Conservation (phyloP, 768 basidiomycete species). For the Russula brevipes region DNA sequence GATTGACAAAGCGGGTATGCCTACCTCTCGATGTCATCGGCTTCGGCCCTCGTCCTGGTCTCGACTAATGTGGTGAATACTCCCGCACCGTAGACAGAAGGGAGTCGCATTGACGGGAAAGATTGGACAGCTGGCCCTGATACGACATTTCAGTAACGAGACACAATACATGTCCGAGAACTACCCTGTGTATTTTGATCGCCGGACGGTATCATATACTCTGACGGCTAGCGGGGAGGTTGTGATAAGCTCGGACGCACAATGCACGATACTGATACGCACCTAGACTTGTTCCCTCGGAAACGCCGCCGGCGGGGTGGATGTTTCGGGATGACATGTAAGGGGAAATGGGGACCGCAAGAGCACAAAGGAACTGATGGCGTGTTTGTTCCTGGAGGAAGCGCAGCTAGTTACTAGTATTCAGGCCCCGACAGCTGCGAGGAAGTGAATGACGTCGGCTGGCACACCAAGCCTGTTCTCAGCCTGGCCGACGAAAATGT, state of each 20-base stretch:
- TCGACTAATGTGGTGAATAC: background rate
- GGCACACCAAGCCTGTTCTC: too few relatives aligned
- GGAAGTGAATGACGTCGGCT: background rate
- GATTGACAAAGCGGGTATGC: background rate
- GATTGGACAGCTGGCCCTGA: background rate
- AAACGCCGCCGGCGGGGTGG: background rate
- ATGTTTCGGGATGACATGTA: constrained; percentile 1
- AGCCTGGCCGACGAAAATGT: too few relatives aligned
- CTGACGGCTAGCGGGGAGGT: background rate
- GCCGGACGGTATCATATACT: constrained; percentile 3
- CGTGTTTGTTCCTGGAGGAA: too few relatives aligned
- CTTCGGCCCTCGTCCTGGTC: background rate
- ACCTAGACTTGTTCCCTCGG: constrained; percentile 5
- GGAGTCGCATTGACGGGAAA: constrained; percentile 1
- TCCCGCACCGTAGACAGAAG: constrained; percentile 12
- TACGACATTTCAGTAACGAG: background rate
- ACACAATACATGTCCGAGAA: background rate
- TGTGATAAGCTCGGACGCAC: background rate
- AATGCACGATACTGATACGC: background rate
- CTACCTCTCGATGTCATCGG: constrained; percentile 14
- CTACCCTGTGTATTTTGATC: constrained; percentile 10
- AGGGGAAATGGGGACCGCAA: background rate
- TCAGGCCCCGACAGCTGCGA: constrained; percentile 4
- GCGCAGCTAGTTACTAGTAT: too few relatives aligned
- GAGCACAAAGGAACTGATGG: too few relatives aligned